Evolutionary conservation across 345 rosid species (phyloP).

Genomic region (Pugionium cornutum): DNA sequence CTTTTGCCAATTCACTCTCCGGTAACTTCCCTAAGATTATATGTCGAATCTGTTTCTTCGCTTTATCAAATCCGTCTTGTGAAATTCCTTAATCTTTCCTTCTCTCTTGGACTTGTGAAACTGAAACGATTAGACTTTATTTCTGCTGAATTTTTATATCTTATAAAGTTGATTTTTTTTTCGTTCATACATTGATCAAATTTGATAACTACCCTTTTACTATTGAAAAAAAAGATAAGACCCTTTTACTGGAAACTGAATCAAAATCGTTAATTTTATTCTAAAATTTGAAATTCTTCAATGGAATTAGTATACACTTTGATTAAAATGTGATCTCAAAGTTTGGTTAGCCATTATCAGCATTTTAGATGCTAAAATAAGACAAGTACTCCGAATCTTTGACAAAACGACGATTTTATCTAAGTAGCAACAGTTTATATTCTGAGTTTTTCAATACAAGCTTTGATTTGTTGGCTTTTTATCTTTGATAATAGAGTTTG

Average conservation of each 20-base stretch:
- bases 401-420: not conserved
- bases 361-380: not conserved
- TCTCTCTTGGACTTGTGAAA: not conserved
- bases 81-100: not conserved
- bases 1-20: constrained; percentile 39
- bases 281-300: not conserved
- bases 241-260: not conserved
- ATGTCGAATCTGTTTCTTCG: not conserved
- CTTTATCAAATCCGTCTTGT: not conserved
- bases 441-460: not conserved
- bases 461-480: not conserved
- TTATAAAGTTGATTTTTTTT: not conserved
- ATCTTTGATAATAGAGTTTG: not conserved
- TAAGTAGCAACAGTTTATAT: too few relatives aligned
- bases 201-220: not conserved
- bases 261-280: not conserved
- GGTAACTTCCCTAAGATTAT: constrained; percentile 33
- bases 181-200: not conserved
- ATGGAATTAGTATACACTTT: not conserved
- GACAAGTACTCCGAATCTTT: not conserved
- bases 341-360: not conserved
- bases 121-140: not conserved
- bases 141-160: not conserved
- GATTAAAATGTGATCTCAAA: constrained; percentile 10
- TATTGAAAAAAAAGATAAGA: too few relatives aligned